Conservation (phyloP, 2,329 filamentous ascomycete genomes). For the Colletotrichum limetticola region DNA sequence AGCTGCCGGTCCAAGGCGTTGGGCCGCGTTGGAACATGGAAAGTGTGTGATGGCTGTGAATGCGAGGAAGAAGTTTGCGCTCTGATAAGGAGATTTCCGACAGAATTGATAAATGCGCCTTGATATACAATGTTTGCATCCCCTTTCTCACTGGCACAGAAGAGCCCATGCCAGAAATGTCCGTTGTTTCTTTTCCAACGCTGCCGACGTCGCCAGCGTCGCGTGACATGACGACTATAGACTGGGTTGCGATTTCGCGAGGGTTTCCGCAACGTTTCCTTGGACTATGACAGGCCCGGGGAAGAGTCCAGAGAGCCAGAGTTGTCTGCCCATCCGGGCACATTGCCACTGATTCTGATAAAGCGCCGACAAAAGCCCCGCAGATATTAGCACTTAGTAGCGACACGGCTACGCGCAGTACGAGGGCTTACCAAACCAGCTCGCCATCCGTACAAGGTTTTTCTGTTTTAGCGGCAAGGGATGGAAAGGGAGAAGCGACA, state of each 20-base stretch:
- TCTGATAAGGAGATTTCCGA: neutral
- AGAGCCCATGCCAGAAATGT: neutral
- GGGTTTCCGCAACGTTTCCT: neutral
- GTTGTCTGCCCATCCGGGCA: neutral
- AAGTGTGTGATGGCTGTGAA: neutral
- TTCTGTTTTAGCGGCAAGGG: neutral
- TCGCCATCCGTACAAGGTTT: neutral
- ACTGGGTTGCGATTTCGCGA: neutral
- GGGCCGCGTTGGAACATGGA: neutral
- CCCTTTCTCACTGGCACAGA: neutral
- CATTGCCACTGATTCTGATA: neutral
- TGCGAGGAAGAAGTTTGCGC: neutral
- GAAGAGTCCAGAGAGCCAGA: neutral
- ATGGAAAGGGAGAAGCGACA: slow-evolving; percentile 7
- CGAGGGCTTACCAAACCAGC: neutral
- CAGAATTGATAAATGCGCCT: neutral
- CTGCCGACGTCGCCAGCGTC: neutral
- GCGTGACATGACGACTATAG: neutral
- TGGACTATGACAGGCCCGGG: neutral
- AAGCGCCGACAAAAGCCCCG: slow-evolving; percentile 1
- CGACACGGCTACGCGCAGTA: neutral
- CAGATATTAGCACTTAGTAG: neutral
- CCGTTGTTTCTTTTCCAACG: neutral
- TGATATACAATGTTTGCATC: neutral
- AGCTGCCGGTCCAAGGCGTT: neutral